phyloP scores from a whole-genome alignment of 306 rosid genomes.

The Begonia loranthoides region DNA sequence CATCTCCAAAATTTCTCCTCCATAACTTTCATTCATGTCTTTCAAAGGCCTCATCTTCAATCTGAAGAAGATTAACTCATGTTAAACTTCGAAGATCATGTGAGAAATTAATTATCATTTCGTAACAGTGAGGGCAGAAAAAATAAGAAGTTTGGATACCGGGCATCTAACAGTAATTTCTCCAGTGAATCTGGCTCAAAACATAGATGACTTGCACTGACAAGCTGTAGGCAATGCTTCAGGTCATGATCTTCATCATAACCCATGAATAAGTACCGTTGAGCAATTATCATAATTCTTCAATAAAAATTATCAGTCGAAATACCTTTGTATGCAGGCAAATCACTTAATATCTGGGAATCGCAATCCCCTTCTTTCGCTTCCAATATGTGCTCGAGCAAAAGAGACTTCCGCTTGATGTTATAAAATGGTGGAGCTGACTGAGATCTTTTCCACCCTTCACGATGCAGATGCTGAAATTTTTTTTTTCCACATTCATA shows the following conservation, averaged over 20 bases:
- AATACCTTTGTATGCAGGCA: constrained; percentile 35
- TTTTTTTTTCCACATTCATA: constrained; percentile 16
- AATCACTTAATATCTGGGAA: constrained; percentile 18
- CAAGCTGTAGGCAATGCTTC: constrained; percentile 21
- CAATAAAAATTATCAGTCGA: constrained; percentile 6
- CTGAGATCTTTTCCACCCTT: constrained; percentile 48
- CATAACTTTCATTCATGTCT: constrained; percentile 17
- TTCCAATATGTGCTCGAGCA: constrained; percentile 30
- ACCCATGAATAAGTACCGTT: constrained; percentile 12
- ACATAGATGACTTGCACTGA: constrained; percentile 8
- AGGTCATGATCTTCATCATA: constrained; percentile 29
- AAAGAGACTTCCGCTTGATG: constrained; percentile 42
- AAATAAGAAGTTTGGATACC: constrained; percentile 24
- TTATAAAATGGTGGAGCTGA: constrained; percentile 79
- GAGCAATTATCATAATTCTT: neutral
- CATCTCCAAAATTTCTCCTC: constrained; percentile 15
- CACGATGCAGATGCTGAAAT: constrained; percentile 15
- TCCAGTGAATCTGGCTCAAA: constrained; percentile 14
- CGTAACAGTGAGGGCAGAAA: neutral
- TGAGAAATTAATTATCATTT: constrained; percentile 11
- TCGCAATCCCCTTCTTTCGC: constrained; percentile 16
- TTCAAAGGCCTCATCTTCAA: constrained; percentile 25
- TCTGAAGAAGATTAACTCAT: constrained; percentile 21
- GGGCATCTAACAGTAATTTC: constrained; percentile 22
- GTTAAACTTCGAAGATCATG: constrained; percentile 11